phyloP scores from a whole-genome alignment of 1,284 basidiomycete genomes.

The Tilletiopsis washingtonensis region DNA sequence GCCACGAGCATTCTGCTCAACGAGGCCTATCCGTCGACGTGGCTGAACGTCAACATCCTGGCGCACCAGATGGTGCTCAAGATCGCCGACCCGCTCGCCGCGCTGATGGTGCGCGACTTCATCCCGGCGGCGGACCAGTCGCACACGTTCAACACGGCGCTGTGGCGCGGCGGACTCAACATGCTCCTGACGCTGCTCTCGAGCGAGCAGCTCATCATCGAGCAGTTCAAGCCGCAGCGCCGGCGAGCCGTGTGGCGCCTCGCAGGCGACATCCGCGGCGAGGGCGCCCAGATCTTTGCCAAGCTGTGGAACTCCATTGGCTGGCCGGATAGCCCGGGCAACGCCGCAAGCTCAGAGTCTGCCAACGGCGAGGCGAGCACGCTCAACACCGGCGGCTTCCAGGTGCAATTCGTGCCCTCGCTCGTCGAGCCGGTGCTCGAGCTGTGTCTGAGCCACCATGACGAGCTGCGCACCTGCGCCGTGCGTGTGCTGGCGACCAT shows the following conservation, averaged over 20 bases:
- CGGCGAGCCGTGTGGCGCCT: constrained; percentile 90
- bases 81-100: constrained; percentile 73
- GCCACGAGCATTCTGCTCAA: constrained; percentile 73
- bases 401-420: constrained; percentile 54
- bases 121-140: constrained; percentile 61
- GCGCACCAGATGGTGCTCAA: constrained; percentile 81
- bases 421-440: constrained; percentile 85
- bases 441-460: constrained; percentile 88
- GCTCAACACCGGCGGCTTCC: constrained; percentile 41
- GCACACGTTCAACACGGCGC: constrained; percentile 62
- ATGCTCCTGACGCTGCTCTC: constrained; percentile 77
- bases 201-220: constrained; percentile 83
- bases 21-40: constrained; percentile 79
- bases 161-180: constrained; percentile 76
- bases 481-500: constrained; percentile 84
- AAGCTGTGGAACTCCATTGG: constrained; percentile 75
- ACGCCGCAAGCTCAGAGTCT: background rate
- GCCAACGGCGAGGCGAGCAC: constrained; percentile 2
- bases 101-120: constrained; percentile 69
- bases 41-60: constrained; percentile 87
- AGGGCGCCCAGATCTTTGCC: constrained; percentile 76
- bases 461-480: constrained; percentile 78
- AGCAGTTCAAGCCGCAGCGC: constrained; percentile 87
- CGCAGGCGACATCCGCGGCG: constrained; percentile 85
- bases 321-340: constrained; percentile 18